Evolutionary conservation across 768 basidiomycete genomes (phyloP).

Genomic region (Termitomyces sp.): DNA sequence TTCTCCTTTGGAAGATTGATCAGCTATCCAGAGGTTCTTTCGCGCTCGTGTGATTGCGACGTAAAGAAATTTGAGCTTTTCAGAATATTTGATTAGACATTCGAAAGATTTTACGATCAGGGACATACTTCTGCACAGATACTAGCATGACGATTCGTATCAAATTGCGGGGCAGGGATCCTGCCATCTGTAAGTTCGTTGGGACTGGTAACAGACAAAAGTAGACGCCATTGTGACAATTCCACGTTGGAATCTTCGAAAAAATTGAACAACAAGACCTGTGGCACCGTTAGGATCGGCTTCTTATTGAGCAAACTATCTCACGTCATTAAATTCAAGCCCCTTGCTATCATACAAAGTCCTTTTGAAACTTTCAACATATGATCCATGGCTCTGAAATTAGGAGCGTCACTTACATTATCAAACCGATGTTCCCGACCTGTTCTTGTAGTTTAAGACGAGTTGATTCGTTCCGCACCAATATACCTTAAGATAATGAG

Average conservation of each 20-base stretch:
- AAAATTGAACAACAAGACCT: conserved; percentile 75
- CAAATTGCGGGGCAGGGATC: conserved; percentile 37
- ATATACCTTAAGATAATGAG: conserved; percentile 42
- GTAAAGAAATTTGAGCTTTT: conserved; percentile 61
- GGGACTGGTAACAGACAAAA: conserved; percentile 38
- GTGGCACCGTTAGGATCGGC: background rate
- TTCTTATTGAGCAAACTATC: background rate
- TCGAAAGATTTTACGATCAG: background rate
- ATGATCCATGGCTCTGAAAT: background rate
- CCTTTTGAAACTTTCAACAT: conserved; percentile 17
- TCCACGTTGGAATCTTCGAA: conserved; percentile 59
- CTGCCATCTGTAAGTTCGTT: background rate
- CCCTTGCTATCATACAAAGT: conserved; percentile 65
- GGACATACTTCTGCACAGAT: conserved; percentile 53
- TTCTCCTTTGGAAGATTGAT: conserved; percentile 49
- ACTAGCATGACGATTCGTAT: conserved; percentile 44
- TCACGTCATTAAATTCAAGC: conserved; percentile 60
- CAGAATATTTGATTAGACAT: background rate
- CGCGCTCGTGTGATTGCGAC: conserved; percentile 69
- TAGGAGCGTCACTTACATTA: conserved; percentile 40
- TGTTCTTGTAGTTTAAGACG: conserved; percentile 39
- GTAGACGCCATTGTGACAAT: conserved; percentile 52
- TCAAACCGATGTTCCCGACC: conserved; percentile 54
- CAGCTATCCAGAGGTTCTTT: conserved; percentile 67
- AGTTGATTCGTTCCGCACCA: conserved; percentile 60